Evolutionary conservation across 345 rosid genomes (phyloP).

Genomic region (Eucalyptus decipiens): DNA sequence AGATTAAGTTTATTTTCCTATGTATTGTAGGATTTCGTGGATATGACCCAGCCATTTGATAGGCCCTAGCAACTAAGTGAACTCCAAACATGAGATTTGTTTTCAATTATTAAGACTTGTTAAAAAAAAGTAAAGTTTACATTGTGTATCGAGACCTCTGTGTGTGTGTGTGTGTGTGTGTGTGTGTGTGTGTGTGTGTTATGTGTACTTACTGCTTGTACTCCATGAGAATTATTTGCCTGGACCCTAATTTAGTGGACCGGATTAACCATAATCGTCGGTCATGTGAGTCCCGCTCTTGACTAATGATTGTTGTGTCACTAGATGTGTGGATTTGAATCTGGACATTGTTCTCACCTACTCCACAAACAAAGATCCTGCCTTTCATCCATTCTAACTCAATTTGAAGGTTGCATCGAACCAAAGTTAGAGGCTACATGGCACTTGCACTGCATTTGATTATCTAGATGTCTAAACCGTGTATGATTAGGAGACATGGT

Average conservation of each 20-base stretch:
- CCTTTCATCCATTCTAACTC: background rate
- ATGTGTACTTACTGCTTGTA: background rate
- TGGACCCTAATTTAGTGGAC: background rate
- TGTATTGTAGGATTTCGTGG: background rate
- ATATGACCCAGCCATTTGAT: background rate
- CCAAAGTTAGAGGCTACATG: background rate
- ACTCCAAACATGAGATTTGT: background rate
- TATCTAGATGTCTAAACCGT: background rate
- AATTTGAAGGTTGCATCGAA: background rate
- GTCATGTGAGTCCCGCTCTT: background rate
- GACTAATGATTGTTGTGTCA: background rate
- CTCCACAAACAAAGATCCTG: background rate
- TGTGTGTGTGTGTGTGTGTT: background rate
- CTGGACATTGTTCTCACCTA: background rate
- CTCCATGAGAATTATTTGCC: background rate
- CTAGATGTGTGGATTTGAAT: background rate
- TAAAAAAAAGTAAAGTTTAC: background rate
- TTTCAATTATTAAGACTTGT: background rate
- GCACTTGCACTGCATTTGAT: background rate
- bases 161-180: too few relatives aligned
- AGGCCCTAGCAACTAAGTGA: background rate
- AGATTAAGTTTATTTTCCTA: background rate
- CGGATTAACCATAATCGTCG: background rate
- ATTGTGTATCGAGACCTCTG: background rate
- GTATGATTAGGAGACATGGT: background rate